Base-by-base conservation (phyloP, 2,329 filamentous ascomycete species). In the Colletotrichum liaoningense region DNA sequence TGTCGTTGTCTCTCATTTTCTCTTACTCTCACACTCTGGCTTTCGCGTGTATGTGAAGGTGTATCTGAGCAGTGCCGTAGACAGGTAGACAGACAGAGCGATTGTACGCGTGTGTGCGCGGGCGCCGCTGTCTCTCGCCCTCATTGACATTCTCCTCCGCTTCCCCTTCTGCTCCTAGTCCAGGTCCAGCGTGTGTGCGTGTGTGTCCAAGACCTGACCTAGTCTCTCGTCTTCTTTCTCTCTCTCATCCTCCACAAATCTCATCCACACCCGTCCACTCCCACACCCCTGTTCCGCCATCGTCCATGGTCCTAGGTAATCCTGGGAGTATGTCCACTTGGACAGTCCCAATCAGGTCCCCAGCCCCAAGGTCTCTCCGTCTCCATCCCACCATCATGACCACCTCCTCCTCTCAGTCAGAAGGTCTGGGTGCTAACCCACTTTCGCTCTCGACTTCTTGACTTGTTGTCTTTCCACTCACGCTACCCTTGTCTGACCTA, bases 311-410 rank as follows among this genome's bases (percentile, higher is more conserved):
- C 65, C 65, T 35, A n/a, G n/a, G n/a, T n/a, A 73, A 60, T 73
- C 69, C 64, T 24, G 14, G 38, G 38, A 56, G 63, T 28, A 33
- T 54, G 6, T 33, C 69, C 70, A 69, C 64, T 33, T 63, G 28
- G 24, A 35, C 57, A 4, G 49, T 72, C 14, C 69, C 65, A 69
- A 72, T 35, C 66, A 69, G 30, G 69, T 38, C 66, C 49, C 69
- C 59, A 38, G 24, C 58, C 35, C 42, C 58, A 66, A 42, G 63
- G 38, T 42, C 14, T 63, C 38, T 46, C 58, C 52, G 58, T 63
- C 60, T 54, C 52, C 38, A 57, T 69, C 60, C 35, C 38, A 35
- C 60, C 56, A 56, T 28, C 33, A 22, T 7, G 38, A 42, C 38
- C 38, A 19, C 5, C 38, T 42, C 38, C 35, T 38, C 35, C 54